Base-by-base conservation (phyloP, 1,284 basidiomycete genomes). In the Cutaneotrichosporon spelunceum region DNA sequence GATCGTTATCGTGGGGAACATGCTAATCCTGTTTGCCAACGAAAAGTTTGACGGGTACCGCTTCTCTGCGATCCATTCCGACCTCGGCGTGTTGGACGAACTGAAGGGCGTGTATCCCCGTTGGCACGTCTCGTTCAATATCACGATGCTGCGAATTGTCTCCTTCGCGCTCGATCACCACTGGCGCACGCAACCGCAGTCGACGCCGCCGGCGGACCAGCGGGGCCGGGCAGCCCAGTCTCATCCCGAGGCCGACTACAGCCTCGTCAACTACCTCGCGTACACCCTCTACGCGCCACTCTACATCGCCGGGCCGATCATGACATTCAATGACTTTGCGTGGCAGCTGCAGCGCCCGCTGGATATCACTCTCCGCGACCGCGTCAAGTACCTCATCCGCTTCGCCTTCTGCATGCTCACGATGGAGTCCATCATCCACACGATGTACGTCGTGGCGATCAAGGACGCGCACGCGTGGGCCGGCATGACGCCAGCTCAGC, bases 401-500 rank as follows among this genome's bases (percentile, higher is more conserved):
- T 94, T 95, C 72, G 61, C 88, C 3, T 72, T 82, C 44, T 89
- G 86, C 66, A 76, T 92, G 34, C 74, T 96, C 50, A 90, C 88
- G 2, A 94, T 98, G 88, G 96, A 99, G 78, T 80, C 89, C 54
- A 85, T 97, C 57, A 82, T 96, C 44, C 95, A 99, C 76, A 93
- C 84, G 74, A 95, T 98, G 87, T 95, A 97, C 72, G 89, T 98
- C 30, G 91, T 96, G 21, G 95, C 93, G 6, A 97, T 98, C 81
- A 98, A 98, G 78, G 92, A 96, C 70, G 81, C 85, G 0, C 84
- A 84, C 48, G 75, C 80, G 30, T 84, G 83, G 83, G 69, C 76
- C 0, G 89, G 88, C 1, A 84, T 88, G 69, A 85, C 86, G 0
- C 88, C 93, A 0, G 85, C 88, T 13, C 85, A 98, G 74, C 84